Evolutionary conservation across 2,329 filamentous ascomycete species (phyloP).

Genomic region (Knufia petricola): DNA sequence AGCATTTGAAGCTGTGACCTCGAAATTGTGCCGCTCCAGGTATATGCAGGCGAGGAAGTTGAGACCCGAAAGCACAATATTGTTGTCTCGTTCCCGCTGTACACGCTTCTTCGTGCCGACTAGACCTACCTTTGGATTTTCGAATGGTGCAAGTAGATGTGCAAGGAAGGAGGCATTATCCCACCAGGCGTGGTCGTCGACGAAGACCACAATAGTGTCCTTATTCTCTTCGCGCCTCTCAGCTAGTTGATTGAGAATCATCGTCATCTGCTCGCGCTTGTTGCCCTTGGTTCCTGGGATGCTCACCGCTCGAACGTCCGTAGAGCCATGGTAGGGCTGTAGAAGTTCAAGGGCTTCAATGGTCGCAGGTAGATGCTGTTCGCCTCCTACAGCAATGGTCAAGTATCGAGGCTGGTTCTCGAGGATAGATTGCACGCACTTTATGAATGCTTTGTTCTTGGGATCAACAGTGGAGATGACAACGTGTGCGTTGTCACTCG

Average conservation of each 20-base stretch:
- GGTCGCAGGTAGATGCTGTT: neutral
- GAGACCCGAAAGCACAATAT: conserved; percentile 28
- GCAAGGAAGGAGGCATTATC: conserved; percentile 31
- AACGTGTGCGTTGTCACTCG: conserved; percentile 37
- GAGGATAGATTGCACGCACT: conserved; percentile 35
- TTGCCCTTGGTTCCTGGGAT: conserved; percentile 32
- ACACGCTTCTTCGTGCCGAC: conserved; percentile 51
- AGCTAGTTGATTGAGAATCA: conserved; percentile 27
- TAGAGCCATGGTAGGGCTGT: conserved; percentile 8
- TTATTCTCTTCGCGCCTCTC: conserved; percentile 18
- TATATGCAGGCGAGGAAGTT: conserved; percentile 53
- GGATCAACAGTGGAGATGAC: conserved; percentile 46
- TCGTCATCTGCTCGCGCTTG: conserved; percentile 42
- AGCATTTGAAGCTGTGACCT: conserved; percentile 46
- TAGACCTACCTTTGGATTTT: conserved; percentile 40
- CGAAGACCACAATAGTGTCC: conserved; percentile 38
- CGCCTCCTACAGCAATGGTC: conserved; percentile 40
- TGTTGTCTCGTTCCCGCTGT: conserved; percentile 25
- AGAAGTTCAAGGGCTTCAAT: conserved; percentile 10
- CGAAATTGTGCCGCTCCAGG: conserved; percentile 53
- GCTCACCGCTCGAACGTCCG: conserved; percentile 9
- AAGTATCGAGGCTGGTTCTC: conserved; percentile 32
- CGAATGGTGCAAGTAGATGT: conserved; percentile 35
- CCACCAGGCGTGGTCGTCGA: conserved; percentile 49
- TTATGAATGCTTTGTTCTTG: conserved; percentile 31